Percentiles rank a stretch among this genome's conserved stretches.
Conservation (phyloP, 495 filamentous ascomycete species). For the Penicillium paxilli region DNA sequence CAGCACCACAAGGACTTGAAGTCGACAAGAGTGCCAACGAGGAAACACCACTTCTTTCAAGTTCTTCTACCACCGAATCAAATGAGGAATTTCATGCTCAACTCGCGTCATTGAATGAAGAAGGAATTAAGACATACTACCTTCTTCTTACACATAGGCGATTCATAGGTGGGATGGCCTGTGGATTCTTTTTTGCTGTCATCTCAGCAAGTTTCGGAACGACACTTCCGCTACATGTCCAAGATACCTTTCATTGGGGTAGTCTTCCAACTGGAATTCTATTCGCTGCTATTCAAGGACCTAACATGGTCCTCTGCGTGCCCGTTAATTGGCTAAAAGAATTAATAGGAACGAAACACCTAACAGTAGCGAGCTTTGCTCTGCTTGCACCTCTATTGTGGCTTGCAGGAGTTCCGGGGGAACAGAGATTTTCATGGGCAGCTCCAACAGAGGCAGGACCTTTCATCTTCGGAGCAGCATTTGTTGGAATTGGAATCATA, state of each 20-base stretch:
- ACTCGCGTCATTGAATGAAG: too few species aligned
- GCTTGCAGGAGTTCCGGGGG: slow-evolving; percentile 21
- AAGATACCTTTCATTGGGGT: neutral
- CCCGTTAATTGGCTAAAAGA: neutral
- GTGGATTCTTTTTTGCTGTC: slow-evolving; percentile 15
- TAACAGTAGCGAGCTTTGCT: neutral
- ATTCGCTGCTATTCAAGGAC: neutral
- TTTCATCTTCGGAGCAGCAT: neutral
- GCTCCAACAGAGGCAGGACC: neutral
- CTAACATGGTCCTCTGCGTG: neutral
- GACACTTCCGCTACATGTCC: slow-evolving; percentile 16
- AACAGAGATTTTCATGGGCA: slow-evolving; percentile 21
- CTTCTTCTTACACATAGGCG: too few species aligned
- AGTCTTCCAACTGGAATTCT: neutral
- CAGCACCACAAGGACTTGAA: neutral
- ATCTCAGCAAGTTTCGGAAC: slow-evolving; percentile 27
- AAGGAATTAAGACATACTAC: too few species aligned
- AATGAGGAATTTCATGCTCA: too few species aligned
- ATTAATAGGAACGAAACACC: neutral
- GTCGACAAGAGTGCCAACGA: neutral
- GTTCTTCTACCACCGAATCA: too few species aligned
- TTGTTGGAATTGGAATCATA: slow-evolving; percentile 8
- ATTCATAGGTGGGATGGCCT: slow-evolving; percentile 8
- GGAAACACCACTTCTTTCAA: neutral
- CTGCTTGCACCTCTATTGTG: slow-evolving; percentile 15